Conservation (phyloP, 75 land plant species). For the Pinus taeda region DNA sequence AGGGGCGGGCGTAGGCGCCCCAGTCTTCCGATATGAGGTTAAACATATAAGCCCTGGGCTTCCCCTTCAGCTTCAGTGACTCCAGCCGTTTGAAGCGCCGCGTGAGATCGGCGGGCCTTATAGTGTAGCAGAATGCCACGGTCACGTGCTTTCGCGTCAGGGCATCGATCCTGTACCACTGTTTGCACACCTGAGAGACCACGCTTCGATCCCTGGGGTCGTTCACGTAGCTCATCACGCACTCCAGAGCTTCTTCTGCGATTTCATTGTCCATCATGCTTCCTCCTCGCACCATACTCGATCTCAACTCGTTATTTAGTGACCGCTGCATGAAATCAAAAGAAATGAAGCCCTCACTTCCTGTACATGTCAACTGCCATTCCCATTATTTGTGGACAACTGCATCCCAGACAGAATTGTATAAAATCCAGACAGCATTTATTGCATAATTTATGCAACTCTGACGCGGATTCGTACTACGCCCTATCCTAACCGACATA, state of each 20-base stretch:
- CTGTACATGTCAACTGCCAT: too few species aligned
- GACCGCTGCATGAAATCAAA: too few species aligned
- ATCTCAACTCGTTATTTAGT: not conserved
- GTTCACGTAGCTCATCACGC: slow-evolving; percentile 38
- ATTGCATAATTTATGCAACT: too few species aligned
- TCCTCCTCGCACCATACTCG: slow-evolving; percentile 2
- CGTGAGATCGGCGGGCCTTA: slow-evolving; percentile 31
- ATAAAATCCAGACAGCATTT: too few species aligned
- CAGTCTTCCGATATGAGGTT: slow-evolving; percentile 36
- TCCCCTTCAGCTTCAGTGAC: slow-evolving; percentile 47
- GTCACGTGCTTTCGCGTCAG: slow-evolving; percentile 51
- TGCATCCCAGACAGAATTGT: too few species aligned
- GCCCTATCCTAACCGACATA: too few species aligned
- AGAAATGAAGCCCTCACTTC: too few species aligned
- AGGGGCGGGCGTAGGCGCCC: slow-evolving; percentile 58
- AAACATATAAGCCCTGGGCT: slow-evolving; percentile 56
- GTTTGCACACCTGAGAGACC: slow-evolving; percentile 56
- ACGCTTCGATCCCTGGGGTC: slow-evolving; percentile 42
- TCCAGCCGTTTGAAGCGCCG: slow-evolving; percentile 30
- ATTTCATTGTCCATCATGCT: slow-evolving; percentile 9
- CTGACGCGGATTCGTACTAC: too few species aligned
- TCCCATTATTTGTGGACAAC: too few species aligned
- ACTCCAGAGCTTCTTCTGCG: slow-evolving; percentile 39
- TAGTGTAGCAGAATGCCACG: slow-evolving; percentile 53
- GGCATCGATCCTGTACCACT: slow-evolving; percentile 50